A percentile compares a stretch with the other conserved stretches of the same genome.
phyloP scores from a whole-genome alignment of 352 stramenopile species.

The Phytophthora ramorum region DNA sequence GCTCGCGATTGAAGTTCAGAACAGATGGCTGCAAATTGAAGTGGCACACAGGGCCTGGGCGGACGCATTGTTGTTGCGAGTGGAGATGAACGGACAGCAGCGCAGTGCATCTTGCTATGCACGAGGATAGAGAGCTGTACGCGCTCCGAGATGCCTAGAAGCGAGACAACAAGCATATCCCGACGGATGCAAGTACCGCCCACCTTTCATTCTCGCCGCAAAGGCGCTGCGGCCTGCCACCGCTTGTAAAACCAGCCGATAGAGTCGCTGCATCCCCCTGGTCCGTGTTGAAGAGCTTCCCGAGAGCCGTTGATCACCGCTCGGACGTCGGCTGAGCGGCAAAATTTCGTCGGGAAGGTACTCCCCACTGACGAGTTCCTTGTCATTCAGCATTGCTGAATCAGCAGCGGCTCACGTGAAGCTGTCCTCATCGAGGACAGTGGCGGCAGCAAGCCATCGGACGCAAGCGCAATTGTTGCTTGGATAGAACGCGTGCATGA shows the following conservation, averaged over 20 bases:
- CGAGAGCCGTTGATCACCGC: conserved; percentile 1
- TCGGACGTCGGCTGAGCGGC: conserved; percentile 11
- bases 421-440: not conserved
- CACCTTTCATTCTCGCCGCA: conserved; percentile 25
- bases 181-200: conserved; percentile 18
- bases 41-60: conserved; percentile 6
- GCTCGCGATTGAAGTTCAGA: conserved; percentile 27
- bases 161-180: conserved; percentile 23
- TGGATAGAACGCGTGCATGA: not conserved
- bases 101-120: conserved; percentile 3
- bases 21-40: conserved; percentile 27
- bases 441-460: too few relatives aligned
- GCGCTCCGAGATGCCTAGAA: conserved; percentile 5
- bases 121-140: not conserved
- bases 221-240: conserved; percentile 6
- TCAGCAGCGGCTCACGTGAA: not conserved
- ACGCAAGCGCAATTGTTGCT: not conserved
- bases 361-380: not conserved
- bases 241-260: conserved; percentile 11
- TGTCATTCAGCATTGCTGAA: too few relatives aligned
- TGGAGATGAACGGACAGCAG: conserved; percentile 8
- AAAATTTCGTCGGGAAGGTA: conserved; percentile 20
- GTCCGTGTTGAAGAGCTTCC: not conserved
- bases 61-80: conserved; percentile 8
- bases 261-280: conserved; percentile 7